Conservation (phyloP, 2,329 filamentous ascomycete species). For the Fusarium chaquense region DNA sequence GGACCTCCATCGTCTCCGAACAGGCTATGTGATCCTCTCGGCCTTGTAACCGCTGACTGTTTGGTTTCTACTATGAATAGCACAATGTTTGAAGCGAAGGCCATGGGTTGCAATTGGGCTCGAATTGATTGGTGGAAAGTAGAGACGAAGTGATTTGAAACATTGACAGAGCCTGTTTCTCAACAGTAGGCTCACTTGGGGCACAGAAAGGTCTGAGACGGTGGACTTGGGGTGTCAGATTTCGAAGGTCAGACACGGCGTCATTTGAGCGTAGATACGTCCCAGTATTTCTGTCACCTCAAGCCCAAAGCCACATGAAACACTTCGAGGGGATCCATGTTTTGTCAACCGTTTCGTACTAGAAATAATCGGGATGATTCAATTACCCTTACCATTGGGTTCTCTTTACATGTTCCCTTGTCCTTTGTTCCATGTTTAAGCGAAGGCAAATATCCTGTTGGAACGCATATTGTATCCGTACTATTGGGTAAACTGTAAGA, state of each 20-base stretch:
- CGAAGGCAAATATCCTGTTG: not conserved
- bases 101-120: not conserved
- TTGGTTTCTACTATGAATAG: slow-evolving; percentile 21
- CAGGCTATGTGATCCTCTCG: not conserved
- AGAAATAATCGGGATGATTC: not conserved
- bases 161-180: not conserved
- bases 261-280: fast-evolving
- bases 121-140: not conserved
- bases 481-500: not conserved
- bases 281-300: fast-evolving
- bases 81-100: not conserved
- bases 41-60: slow-evolving; percentile 2
- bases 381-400: not conserved
- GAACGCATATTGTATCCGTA: not conserved
- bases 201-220: too few species aligned
- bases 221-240: not conserved
- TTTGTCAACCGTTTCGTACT: not conserved
- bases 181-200: not conserved
- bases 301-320: not conserved
- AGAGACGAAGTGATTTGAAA: not conserved
- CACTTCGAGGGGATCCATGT: not conserved
- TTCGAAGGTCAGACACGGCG: not conserved
- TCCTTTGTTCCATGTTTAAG: not conserved
- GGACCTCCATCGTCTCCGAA: not conserved
- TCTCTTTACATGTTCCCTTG: too few species aligned